phyloP scores from a whole-genome alignment of 139 green algal genomes.

The Haematococcus lacustris region DNA sequence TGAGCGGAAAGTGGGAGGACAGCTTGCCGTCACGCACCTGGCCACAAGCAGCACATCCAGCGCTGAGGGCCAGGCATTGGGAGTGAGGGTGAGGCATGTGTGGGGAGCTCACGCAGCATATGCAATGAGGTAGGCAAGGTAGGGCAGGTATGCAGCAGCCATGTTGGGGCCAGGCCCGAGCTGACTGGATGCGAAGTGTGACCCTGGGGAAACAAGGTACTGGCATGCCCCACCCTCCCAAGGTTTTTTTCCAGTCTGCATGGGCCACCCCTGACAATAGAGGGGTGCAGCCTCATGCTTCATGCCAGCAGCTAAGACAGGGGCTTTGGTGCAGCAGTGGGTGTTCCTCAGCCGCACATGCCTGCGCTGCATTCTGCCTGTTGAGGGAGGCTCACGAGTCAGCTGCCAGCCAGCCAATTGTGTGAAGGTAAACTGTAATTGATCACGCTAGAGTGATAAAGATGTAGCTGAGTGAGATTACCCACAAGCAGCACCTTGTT shows the following conservation, averaged over 20 bases:
- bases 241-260: background rate
- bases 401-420: no score
- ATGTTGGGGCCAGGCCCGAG: background rate
- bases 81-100: background rate
- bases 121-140: background rate
- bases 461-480: no score
- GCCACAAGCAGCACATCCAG: background rate
- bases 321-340: no score
- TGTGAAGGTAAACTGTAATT: no score
- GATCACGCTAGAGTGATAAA: no score
- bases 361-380: no score
- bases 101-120: no score
- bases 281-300: background rate
- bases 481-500: no score
- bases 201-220: background rate
- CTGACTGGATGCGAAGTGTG: background rate
- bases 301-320: no score
- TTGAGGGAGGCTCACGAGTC: no score
- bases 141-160: background rate
- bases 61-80: background rate
- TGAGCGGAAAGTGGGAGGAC: conserved; percentile 85
- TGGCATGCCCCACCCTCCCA: no score
- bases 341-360: no score
- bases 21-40: conserved; percentile 83
- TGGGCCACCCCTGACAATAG: background rate